Conservation (phyloP, 140 eudicot genomes). For the Flaveria floridana region DNA sequence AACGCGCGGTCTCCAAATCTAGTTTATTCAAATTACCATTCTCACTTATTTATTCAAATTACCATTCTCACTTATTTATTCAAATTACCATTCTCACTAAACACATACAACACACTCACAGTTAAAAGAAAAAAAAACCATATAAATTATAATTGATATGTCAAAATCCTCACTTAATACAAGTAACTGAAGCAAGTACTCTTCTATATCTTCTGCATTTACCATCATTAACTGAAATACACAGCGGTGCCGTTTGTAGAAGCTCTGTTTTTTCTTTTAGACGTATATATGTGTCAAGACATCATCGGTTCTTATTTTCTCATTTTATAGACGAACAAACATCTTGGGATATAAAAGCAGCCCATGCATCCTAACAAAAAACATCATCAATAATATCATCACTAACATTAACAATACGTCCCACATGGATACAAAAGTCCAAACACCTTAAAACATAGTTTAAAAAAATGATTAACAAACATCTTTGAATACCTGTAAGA, state of each 20-base stretch:
- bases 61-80: conserved; percentile 24
- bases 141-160: conserved; percentile 21
- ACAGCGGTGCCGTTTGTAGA: not conserved
- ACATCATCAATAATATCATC: not conserved
- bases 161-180: conserved; percentile 24
- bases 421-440: not conserved
- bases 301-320: not conserved
- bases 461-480: not conserved
- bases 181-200: conserved; percentile 1
- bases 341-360: conserved; percentile 57
- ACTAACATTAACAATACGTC: not conserved
- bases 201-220: conserved; percentile 15
- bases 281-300: conserved; percentile 6
- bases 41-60: conserved; percentile 15
- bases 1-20: too few species aligned
- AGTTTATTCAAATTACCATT: conserved; percentile 22
- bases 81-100: conserved; percentile 16
- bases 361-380: conserved; percentile 71
- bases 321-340: conserved; percentile 30
- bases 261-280: not conserved
- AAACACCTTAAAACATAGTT: not conserved
- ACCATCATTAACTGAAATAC: conserved; percentile 20
- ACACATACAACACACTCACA: conserved; percentile 21
- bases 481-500: conserved; percentile 53
- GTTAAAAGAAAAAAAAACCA: conserved; percentile 6